Evolutionary conservation across 192 early-diverging fungal genomes (phyloP).

Genomic region (Linnemannia hyalina): DNA sequence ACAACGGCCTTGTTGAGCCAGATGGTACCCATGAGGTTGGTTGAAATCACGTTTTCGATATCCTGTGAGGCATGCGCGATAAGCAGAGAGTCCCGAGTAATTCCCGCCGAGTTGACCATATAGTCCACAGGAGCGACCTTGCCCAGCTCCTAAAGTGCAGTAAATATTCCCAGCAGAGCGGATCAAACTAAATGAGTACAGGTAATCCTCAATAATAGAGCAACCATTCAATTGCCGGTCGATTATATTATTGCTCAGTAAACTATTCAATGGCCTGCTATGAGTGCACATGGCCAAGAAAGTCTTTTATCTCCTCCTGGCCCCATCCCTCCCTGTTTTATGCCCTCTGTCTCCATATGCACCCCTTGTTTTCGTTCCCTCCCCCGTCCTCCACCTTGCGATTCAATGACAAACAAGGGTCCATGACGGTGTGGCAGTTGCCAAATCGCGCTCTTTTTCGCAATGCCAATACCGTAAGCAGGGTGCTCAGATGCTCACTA

Average conservation of each 20-base stretch:
- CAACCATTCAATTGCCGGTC: neutral
- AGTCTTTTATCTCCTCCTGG: neutral
- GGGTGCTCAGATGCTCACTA: neutral
- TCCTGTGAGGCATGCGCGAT: slow-evolving; percentile 60
- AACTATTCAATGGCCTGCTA: neutral
- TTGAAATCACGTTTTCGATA: slow-evolving; percentile 69
- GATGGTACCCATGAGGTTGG: slow-evolving; percentile 82
- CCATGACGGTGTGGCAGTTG: neutral
- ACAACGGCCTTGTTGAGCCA: slow-evolving; percentile 63
- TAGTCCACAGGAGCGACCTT: slow-evolving; percentile 49
- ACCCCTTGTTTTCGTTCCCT: neutral
- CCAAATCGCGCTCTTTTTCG: neutral
- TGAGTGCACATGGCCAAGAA: neutral
- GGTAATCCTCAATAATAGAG: neutral
- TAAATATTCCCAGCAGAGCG: slow-evolving; percentile 13
- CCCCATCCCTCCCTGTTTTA: neutral
- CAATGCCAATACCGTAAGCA: neutral
- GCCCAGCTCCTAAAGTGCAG: slow-evolving; percentile 30
- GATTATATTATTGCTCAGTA: neutral
- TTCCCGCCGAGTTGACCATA: slow-evolving; percentile 70
- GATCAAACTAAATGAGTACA: slow-evolving; percentile 30
- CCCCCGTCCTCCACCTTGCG: neutral
- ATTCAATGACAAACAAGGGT: neutral
- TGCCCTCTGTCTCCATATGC: neutral
- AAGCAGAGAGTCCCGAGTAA: slow-evolving; percentile 68